Percentiles rank a stretch among this genome's conserved stretches.
Evolutionary conservation across 202 grass and related monocot genomes (phyloP).

Genomic region (Eragrostis tef): DNA sequence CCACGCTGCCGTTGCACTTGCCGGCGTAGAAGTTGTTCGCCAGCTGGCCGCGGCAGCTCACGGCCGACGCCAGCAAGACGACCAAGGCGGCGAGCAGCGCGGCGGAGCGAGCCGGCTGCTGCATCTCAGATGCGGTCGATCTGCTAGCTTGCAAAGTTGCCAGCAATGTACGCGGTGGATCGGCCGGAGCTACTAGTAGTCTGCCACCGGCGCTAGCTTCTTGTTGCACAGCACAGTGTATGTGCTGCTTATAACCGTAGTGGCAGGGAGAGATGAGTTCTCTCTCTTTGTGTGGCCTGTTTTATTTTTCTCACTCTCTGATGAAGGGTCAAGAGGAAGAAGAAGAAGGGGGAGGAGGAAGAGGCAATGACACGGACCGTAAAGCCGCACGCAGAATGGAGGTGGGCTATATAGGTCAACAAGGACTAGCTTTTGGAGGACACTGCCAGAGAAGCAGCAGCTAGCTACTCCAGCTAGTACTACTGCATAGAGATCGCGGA

Average conservation of each 20-base stretch:
- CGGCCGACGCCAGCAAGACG: slow-evolving; percentile 23
- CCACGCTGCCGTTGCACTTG: slow-evolving; percentile 73
- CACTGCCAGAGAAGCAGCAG: neutral
- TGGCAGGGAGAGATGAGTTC: too few relatives aligned
- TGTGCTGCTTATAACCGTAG: slow-evolving; percentile 9
- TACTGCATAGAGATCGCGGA: slow-evolving; percentile 21
- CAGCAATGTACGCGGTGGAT: too few relatives aligned
- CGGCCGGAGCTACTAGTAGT: too few relatives aligned
- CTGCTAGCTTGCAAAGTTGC: too few relatives aligned
- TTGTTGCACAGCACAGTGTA: slow-evolving; percentile 1
- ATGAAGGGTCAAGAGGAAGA: neutral
- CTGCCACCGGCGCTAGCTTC: neutral
- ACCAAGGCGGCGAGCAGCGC: slow-evolving; percentile 37
- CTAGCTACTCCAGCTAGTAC: too few relatives aligned
- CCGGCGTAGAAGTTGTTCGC: slow-evolving; percentile 54
- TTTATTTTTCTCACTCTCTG: too few relatives aligned
- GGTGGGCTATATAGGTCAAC: slow-evolving; percentile 44
- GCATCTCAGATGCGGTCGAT: slow-evolving; percentile 39
- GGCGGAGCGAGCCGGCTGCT: slow-evolving; percentile 30
- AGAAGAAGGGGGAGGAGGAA: neutral
- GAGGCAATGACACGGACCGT: neutral
- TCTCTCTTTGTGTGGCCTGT: neutral
- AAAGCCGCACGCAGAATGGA: slow-evolving; percentile 33
- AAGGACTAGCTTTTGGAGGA: neutral
- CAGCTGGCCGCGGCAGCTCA: slow-evolving; percentile 48